Evolutionary conservation across 768 basidiomycete species (phyloP).

Genomic region (Boletellus ananiceps): DNA sequence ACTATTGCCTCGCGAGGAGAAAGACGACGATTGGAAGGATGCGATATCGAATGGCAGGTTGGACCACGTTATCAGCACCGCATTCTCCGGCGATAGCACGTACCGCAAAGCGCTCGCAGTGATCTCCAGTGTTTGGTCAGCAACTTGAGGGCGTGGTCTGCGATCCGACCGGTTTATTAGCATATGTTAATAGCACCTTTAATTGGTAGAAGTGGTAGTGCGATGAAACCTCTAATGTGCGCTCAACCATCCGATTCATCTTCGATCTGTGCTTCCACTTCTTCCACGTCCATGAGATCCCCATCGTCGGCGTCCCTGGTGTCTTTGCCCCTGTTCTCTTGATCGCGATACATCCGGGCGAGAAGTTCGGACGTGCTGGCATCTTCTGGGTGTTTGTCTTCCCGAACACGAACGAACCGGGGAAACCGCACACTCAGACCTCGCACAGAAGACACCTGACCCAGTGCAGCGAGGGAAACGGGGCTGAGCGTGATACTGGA

Average conservation of each 20-base stretch:
- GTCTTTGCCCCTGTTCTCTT: constrained; percentile 41
- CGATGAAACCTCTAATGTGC: neutral
- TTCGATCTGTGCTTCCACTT: constrained; percentile 27
- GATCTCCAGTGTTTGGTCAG: constrained; percentile 16
- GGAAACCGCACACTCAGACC: constrained; percentile 88
- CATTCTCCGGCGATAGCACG: constrained; percentile 24
- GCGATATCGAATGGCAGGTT: constrained; percentile 24
- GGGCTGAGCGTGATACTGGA: constrained; percentile 77
- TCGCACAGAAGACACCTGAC: constrained; percentile 49
- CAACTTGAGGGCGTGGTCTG: neutral
- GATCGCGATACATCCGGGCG: constrained; percentile 61
- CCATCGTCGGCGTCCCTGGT: constrained; percentile 48
- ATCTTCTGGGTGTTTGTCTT: constrained; percentile 69
- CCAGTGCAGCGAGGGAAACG: constrained; percentile 73
- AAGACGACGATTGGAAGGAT: constrained; percentile 34
- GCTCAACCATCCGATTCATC: constrained; percentile 26
- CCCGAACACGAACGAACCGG: constrained; percentile 67
- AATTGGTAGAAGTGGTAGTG: too few species aligned
- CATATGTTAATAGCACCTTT: neutral
- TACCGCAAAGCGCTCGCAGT: constrained; percentile 26
- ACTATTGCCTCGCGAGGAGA: constrained; percentile 20
- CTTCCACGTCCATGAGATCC: constrained; percentile 55
- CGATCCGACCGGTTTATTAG: neutral
- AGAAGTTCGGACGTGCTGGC: constrained; percentile 72
- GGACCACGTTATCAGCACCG: constrained; percentile 21